Evolutionary conservation across 306 rosid species (phyloP).

Genomic region (Cucumis cinereus): DNA sequence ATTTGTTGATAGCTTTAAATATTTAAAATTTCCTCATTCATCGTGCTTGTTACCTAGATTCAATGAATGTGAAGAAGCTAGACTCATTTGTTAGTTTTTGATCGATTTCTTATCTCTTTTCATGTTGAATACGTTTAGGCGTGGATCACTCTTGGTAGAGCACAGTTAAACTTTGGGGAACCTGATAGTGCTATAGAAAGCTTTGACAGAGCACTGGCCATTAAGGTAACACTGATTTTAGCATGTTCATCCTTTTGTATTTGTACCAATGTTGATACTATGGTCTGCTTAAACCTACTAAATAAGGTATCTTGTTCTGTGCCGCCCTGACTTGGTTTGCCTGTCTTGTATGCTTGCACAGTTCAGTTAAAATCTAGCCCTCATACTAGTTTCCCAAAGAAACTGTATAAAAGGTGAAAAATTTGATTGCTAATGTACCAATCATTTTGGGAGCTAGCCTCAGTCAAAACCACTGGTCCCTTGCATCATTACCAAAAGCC

Average conservation of each 20-base stretch:
- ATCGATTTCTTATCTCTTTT: background rate
- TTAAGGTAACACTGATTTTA: constrained; percentile 36
- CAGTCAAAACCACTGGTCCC: background rate
- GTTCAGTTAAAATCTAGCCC: background rate
- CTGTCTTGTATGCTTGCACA: background rate
- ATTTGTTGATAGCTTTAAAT: background rate
- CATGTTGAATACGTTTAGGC: constrained; percentile 38
- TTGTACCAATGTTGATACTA: background rate
- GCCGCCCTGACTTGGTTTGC: background rate
- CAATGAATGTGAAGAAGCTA: background rate
- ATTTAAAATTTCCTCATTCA: background rate
- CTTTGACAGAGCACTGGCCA: constrained; percentile 68
- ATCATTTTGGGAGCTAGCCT: background rate
- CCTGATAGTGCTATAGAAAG: constrained; percentile 75
- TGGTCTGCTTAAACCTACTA: background rate
- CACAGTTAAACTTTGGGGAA: constrained; percentile 85
- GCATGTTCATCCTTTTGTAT: background rate
- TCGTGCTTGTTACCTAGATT: background rate
- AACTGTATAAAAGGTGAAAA: background rate
- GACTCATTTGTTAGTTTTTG: background rate
- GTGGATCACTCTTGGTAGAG: constrained; percentile 90
- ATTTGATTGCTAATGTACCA: background rate
- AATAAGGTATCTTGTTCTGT: background rate
- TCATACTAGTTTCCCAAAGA: background rate
- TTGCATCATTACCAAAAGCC: background rate